Evolutionary conservation across 2,329 filamentous ascomycete genomes (phyloP).

Genomic region (Monosporascus cannonballus): DNA sequence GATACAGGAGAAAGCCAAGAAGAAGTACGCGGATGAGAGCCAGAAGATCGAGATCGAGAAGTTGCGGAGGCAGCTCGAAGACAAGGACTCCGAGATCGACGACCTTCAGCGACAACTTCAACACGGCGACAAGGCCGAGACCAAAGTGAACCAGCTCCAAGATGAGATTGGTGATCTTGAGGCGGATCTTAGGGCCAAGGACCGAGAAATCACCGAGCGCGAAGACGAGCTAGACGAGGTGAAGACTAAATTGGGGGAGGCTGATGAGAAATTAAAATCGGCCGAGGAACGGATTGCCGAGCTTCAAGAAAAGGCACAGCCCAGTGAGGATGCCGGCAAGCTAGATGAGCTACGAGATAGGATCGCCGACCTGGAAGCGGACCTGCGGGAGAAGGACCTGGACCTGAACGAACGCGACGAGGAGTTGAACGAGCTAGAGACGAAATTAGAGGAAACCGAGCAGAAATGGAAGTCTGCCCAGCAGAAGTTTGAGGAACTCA

Average conservation of each 20-base stretch:
- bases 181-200: slow-evolving; percentile 68
- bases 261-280: slow-evolving; percentile 35
- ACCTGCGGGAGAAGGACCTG: slow-evolving; percentile 50
- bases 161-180: slow-evolving; percentile 74
- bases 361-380: slow-evolving; percentile 50
- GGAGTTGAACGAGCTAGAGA: slow-evolving; percentile 47
- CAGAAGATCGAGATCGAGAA: slow-evolving; percentile 56
- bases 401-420: slow-evolving; percentile 50
- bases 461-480: slow-evolving; percentile 53
- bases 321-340: slow-evolving; percentile 32
- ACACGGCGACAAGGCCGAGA: slow-evolving; percentile 47
- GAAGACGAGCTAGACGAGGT: slow-evolving; percentile 69
- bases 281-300: slow-evolving; percentile 15
- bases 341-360: slow-evolving; percentile 35
- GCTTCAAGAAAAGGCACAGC: slow-evolving; percentile 32
- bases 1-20: slow-evolving; percentile 74
- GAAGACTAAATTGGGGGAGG: slow-evolving; percentile 45
- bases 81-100: slow-evolving; percentile 55
- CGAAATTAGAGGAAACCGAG: slow-evolving; percentile 40
- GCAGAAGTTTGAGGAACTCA: slow-evolving; percentile 45
- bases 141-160: slow-evolving; percentile 59
- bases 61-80: slow-evolving; percentile 50
- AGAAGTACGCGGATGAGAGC: slow-evolving; percentile 65
- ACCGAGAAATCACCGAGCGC: slow-evolving; percentile 64
- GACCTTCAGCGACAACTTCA: slow-evolving; percentile 55